phyloP scores from a whole-genome alignment of 2,329 filamentous ascomycete species.

The Phialophora macrospora region DNA sequence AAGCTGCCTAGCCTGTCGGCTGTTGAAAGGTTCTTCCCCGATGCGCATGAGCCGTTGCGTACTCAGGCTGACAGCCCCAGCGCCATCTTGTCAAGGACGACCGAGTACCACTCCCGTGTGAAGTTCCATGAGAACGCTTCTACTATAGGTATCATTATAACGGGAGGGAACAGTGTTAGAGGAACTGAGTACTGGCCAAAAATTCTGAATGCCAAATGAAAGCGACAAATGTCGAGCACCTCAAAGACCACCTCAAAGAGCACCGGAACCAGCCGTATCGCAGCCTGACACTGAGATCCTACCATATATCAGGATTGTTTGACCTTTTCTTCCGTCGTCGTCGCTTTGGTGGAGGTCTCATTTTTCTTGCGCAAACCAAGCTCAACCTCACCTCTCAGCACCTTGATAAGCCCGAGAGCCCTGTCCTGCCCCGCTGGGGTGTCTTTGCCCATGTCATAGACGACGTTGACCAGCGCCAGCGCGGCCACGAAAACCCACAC shows the following conservation, averaged over 20 bases:
- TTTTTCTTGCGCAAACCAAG: slow-evolving; percentile 33
- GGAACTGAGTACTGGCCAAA: neutral
- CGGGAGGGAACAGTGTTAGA: neutral
- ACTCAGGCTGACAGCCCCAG: neutral
- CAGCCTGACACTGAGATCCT: neutral
- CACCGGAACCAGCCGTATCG: neutral
- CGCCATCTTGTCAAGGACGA: neutral
- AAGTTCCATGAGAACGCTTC: neutral
- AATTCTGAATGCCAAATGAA: neutral
- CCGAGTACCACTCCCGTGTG: neutral
- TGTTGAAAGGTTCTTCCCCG: neutral
- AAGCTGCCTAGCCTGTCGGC: neutral
- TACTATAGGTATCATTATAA: neutral
- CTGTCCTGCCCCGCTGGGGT: slow-evolving; percentile 28
- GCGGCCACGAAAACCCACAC: slow-evolving; percentile 80
- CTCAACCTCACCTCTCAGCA: slow-evolving; percentile 39
- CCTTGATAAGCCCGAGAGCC: slow-evolving; percentile 33
- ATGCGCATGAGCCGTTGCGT: neutral
- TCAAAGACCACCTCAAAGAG: neutral
- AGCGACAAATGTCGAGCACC: neutral
- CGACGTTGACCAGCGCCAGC: slow-evolving; percentile 58
- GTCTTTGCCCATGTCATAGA: slow-evolving; percentile 34
- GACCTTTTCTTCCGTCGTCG: neutral
- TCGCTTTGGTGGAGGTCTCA: neutral
- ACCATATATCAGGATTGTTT: neutral